These are phyloP conservation scores for Pleurotus cornucopiae DNA, from an alignment of 768 basidiomycete genomes.

Conservation along the genomic window DNA sequence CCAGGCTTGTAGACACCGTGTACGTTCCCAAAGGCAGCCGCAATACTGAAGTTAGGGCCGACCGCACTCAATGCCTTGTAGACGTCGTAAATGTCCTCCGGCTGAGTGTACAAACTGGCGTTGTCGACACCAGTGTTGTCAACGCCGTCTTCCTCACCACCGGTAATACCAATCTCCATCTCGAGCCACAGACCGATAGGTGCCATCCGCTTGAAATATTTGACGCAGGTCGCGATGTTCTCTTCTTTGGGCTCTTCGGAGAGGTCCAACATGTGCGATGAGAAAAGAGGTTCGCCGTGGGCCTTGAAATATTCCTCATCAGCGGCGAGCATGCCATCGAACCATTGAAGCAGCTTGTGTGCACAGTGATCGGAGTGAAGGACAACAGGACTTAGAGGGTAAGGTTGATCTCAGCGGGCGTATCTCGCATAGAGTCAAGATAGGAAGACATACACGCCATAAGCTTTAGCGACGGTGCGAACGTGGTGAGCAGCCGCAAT, in stretches of 20 bases:
- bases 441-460: constrained; percentile 75
- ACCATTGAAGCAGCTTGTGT: constrained; percentile 96
- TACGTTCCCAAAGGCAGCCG: constrained; percentile 97
- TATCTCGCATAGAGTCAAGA: neutral
- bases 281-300: constrained; percentile 85
- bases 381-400: constrained; percentile 73
- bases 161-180: constrained; percentile 99
- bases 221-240: constrained; percentile 89
- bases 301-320: constrained; percentile 90
- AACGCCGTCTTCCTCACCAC: constrained; percentile 99
- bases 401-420: neutral
- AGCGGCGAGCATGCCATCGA: constrained; percentile 98
- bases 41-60: constrained; percentile 93
- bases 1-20: constrained; percentile 99
- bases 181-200: constrained; percentile 93
- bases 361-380: constrained; percentile 99
- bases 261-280: constrained; percentile 98
- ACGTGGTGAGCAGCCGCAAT: constrained; percentile 90
- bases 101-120: constrained; percentile 91
- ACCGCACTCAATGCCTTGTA: constrained; percentile 79
- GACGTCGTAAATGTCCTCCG: constrained; percentile 92
- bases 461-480: constrained; percentile 79
- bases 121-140: constrained; percentile 98
- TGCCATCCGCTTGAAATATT: constrained; percentile 96
- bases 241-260: constrained; percentile 90